These are phyloP conservation scores for Aureobasidium pullulans DNA, from an alignment of 2,329 filamentous ascomycete species.

Conservation along the genomic window DNA sequence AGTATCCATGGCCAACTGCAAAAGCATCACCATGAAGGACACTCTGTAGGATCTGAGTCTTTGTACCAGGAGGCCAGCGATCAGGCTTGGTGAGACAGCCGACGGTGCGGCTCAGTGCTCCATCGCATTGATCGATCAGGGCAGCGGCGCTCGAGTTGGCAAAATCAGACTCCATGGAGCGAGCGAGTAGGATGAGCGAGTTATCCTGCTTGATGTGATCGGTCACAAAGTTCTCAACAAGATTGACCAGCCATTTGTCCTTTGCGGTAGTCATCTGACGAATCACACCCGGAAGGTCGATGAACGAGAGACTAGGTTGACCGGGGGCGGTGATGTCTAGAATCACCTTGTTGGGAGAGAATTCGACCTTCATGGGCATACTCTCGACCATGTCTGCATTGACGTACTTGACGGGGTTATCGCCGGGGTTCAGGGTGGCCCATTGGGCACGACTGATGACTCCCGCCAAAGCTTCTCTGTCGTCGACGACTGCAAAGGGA, in stretches of 20 bases:
- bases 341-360: constrained; percentile 74
- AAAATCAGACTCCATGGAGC: constrained; percentile 71
- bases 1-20: constrained; percentile 66
- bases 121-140: neutral
- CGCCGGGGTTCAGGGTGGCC: constrained; percentile 63
- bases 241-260: constrained; percentile 61
- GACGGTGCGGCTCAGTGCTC: constrained; percentile 37
- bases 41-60: constrained; percentile 25
- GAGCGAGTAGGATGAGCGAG: constrained; percentile 68
- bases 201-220: constrained; percentile 63
- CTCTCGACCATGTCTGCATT: constrained; percentile 13
- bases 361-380: constrained; percentile 49
- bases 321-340: constrained; percentile 66
- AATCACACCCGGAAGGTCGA: constrained; percentile 79
- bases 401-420: constrained; percentile 37
- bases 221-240: constrained; percentile 63
- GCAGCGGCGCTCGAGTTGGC: constrained; percentile 66
- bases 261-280: constrained; percentile 54
- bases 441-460: constrained; percentile 68
- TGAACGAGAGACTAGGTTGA: constrained; percentile 70
- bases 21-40: constrained; percentile 54
- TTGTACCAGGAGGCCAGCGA: constrained; percentile 48
- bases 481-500: constrained; percentile 56
- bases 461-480: constrained; percentile 57
- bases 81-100: constrained; percentile 79